Conservation (phyloP, 306 rosid species). For the Casuarina equisetifolia region DNA sequence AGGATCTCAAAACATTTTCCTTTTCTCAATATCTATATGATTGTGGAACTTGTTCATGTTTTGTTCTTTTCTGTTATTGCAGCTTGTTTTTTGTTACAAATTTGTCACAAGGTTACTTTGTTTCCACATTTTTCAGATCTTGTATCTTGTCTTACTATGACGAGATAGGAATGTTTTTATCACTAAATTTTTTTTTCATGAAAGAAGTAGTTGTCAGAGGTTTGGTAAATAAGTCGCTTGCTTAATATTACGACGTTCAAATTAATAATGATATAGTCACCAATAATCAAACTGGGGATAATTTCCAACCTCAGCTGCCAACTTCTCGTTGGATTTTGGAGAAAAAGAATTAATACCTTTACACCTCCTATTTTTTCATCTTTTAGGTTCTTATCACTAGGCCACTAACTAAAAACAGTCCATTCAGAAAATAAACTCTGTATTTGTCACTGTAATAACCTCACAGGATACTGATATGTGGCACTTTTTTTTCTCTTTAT, state of each 20-base stretch:
- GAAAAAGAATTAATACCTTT: background rate
- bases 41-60: background rate
- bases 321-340: background rate
- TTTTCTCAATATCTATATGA: too few relatives aligned
- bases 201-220: background rate
- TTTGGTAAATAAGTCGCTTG: background rate
- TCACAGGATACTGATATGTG: constrained; percentile 13
- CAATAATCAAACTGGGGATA: background rate
- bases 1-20: too few relatives aligned
- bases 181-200: too few relatives aligned
- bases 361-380: background rate
- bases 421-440: constrained; percentile 2
- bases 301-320: background rate
- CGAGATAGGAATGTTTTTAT: background rate
- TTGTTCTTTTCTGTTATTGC: background rate
- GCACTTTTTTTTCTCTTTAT: background rate
- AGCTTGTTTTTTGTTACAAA: background rate
- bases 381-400: background rate
- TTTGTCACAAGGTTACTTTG: background rate
- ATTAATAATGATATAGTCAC: background rate
- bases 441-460: constrained; percentile 2
- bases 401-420: background rate
- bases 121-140: background rate
- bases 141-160: background rate
- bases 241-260: background rate